Percentiles rank a stretch among this genome's conserved stretches.
phyloP scores from a whole-genome alignment of 495 filamentous ascomycete species.

The Neurospora tetrasperma region DNA sequence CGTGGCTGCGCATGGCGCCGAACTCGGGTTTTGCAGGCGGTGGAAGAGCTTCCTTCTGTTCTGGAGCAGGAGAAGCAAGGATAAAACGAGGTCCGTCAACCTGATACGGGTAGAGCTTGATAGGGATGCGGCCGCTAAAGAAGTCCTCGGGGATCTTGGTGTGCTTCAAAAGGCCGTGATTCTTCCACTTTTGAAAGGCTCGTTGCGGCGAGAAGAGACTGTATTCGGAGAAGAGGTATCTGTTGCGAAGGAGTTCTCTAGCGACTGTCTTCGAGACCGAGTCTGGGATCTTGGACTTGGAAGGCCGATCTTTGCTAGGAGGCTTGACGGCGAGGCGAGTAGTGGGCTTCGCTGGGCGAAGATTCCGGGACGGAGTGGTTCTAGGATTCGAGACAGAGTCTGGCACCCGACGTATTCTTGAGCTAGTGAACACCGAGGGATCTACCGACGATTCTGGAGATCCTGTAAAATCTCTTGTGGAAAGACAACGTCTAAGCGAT shows the following conservation, averaged over 20 bases:
- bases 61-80: background rate
- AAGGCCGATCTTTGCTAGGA: background rate
- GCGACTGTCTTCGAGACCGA: background rate
- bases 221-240: background rate
- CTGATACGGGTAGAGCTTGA: slow-evolving; percentile 2
- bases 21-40: background rate
- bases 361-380: background rate
- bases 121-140: background rate
- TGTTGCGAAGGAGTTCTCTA: background rate
- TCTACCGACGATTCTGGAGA: background rate
- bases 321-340: background rate
- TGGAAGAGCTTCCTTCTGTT: background rate
- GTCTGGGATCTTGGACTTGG: background rate
- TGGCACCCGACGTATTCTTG: background rate
- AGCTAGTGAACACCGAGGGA: background rate
- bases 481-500: background rate
- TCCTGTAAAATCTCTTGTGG: background rate
- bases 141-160: background rate
- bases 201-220: background rate
- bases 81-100: background rate
- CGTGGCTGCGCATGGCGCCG: slow-evolving; percentile 52
- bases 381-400: background rate
- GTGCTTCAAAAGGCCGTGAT: background rate
- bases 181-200: background rate
- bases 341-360: background rate